Percentiles rank a stretch among this genome's conserved stretches.
Evolutionary conservation across 1,284 basidiomycete species (phyloP).

Genomic region (Sanghuangporus weigelae): DNA sequence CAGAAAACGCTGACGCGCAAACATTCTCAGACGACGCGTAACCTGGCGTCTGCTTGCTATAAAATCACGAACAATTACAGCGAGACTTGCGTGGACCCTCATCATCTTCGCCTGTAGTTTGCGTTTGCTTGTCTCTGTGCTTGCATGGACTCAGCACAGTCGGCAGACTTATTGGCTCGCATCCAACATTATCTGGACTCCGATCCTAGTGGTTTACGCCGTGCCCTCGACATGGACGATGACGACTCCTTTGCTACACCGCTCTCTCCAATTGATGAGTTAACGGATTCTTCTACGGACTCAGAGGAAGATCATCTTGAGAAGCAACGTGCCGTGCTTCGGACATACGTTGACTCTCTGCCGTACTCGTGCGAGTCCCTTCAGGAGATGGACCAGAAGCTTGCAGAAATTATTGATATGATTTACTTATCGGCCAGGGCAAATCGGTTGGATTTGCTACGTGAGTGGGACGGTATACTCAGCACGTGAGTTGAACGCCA

Average conservation of each 20-base stretch:
- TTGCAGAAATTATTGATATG: constrained; percentile 70
- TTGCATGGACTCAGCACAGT: background rate
- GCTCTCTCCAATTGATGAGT: constrained; percentile 36
- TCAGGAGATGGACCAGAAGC: constrained; percentile 69
- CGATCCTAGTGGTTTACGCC: background rate
- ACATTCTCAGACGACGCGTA: background rate
- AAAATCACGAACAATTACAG: background rate
- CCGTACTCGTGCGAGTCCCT: constrained; percentile 78
- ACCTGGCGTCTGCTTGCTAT: background rate
- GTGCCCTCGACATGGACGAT: background rate
- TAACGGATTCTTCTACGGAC: constrained; percentile 29
- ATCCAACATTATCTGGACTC: background rate
- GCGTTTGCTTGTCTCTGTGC: background rate
- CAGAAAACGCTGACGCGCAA: too few species aligned
- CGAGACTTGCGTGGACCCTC: background rate
- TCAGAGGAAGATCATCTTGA: constrained; percentile 35
- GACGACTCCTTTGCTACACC: constrained; percentile 36
- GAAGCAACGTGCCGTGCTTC: constrained; percentile 52
- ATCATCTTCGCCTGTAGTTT: background rate
- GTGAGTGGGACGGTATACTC: constrained; percentile 68
- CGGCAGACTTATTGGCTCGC: background rate
- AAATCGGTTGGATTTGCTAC: constrained; percentile 68
- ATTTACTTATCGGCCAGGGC: constrained; percentile 71
- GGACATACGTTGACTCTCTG: constrained; percentile 59
- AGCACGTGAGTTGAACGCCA: constrained; percentile 50